Conservation (phyloP, 768 basidiomycete species). For the Auricularia auricula-judae region DNA sequence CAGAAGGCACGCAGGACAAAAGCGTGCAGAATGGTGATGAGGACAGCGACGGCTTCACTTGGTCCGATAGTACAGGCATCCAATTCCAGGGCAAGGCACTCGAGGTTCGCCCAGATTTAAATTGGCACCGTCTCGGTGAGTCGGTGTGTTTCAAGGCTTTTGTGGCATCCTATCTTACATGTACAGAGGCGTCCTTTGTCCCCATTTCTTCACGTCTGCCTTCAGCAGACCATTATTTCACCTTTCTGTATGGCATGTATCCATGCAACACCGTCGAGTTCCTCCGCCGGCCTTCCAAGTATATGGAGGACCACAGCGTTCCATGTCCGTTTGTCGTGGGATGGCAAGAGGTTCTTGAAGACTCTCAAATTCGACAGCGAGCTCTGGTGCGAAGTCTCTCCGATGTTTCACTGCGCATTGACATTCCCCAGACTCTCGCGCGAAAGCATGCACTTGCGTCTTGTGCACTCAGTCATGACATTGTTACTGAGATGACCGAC, state of each 20-base stretch:
- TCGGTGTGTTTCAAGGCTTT: not conserved
- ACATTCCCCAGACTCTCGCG: constrained; percentile 41
- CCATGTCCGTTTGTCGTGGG: constrained; percentile 52
- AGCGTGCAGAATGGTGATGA: constrained; percentile 30
- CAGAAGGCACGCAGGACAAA: constrained; percentile 21
- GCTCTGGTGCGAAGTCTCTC: constrained; percentile 43
- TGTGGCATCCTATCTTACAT: not conserved
- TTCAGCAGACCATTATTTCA: constrained; percentile 57
- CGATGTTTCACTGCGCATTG: not conserved
- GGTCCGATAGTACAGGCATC: constrained; percentile 2
- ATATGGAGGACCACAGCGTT: constrained; percentile 41
- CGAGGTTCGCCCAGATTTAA: constrained; percentile 39
- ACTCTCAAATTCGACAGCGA: constrained; percentile 56
- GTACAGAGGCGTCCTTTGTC: constrained; percentile 41
- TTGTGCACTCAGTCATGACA: constrained; percentile 58
- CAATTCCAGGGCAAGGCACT: constrained; percentile 11
- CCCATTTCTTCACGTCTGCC: constrained; percentile 43
- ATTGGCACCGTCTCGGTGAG: constrained; percentile 48
- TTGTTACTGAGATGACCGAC: constrained; percentile 49
- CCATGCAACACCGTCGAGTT: constrained; percentile 82
- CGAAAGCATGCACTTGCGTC: constrained; percentile 63
- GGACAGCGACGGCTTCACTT: constrained; percentile 7
- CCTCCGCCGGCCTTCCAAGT: constrained; percentile 53
- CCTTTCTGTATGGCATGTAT: constrained; percentile 79
- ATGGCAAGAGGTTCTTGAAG: constrained; percentile 64